phyloP scores from a whole-genome alignment of 2,329 filamentous ascomycete species.

The Ophiostoma piceae region DNA sequence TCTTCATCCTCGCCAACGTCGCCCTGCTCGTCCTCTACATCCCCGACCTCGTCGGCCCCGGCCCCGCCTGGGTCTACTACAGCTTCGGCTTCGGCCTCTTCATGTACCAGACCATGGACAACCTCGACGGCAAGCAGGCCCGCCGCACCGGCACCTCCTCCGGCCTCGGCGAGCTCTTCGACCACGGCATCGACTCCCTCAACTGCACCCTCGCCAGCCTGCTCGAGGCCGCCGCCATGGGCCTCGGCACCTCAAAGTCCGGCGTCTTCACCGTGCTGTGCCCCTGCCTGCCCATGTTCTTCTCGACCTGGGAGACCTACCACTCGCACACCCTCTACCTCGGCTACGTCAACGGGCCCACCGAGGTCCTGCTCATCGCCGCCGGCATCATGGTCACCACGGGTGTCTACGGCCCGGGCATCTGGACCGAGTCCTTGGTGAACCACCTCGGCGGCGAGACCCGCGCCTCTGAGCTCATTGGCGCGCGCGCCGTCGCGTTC shows the following conservation, averaged over 20 bases:
- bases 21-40: constrained; percentile 68
- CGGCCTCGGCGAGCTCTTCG: constrained; percentile 91
- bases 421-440: constrained; percentile 75
- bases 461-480: constrained; percentile 27
- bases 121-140: constrained; percentile 97
- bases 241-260: constrained; percentile 73
- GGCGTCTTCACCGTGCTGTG: constrained; percentile 89
- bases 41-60: constrained; percentile 85
- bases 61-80: constrained; percentile 87
- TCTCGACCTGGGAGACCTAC: constrained; percentile 99
- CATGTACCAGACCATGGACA: constrained; percentile 99
- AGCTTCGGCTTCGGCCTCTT: constrained; percentile 94
- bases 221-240: constrained; percentile 89
- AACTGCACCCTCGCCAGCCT: constrained; percentile 94
- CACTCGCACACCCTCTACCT: constrained; percentile 97
- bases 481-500: constrained; percentile 50
- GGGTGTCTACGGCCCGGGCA: constrained; percentile 78
- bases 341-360: constrained; percentile 94
- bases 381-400: constrained; percentile 80
- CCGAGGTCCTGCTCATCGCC: constrained; percentile 87
- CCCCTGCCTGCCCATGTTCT: constrained; percentile 96
- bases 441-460: constrained; percentile 57
- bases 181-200: constrained; percentile 96
- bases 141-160: constrained; percentile 91
- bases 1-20: constrained; percentile 86